Evolutionary conservation across 1,139 yeast genomes (phyloP), one percentile per base, ranked within the genome.

Genomic region (Taphrina confusa): DNA sequence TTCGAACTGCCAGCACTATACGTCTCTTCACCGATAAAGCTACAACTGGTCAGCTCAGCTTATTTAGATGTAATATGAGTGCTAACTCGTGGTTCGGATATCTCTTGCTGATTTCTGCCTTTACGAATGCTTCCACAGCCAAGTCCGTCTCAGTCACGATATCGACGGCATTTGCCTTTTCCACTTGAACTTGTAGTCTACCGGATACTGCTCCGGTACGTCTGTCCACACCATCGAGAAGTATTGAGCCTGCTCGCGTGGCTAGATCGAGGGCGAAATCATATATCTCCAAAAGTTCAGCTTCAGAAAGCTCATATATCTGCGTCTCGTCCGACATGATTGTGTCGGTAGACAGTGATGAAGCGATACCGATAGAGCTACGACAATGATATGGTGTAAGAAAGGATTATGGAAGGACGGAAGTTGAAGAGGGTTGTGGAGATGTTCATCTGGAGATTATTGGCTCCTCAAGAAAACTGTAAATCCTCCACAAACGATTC

Each of bases 91-190:
- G 81, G 22, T 70, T 68, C 4, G 85, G 84, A 66, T 74, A 82
- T 55, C 69, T 72, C 2, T 63, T 63, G 3, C 61, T 42, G 56
- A 81, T 71, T 39, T 67, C 68, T 3, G 66, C 66, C 28, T 75
- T 74, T 16, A 82, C 81, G 11, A 77, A 72, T 2, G 68, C 69
- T 67, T 82, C 85, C 4, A 82, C 82, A 11, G 76, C 74, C 66
- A 79, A 79, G 69, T 81, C 85, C 16, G 80, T 78, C 59, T 77
- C 80, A 3, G 85, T 81, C 14, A 81, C 85, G 34, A 81, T 70
- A 67, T 81, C 85, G 3, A 81, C 84, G 3, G 81, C 72, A 31
- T 54, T 42, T 40, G 30, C 33, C 36, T 54, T 54, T 20, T 28
- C 42, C 25, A 37, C 42, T 18, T 37, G 42, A 18, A 22, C 42